These are phyloP conservation scores for Suillus bovinus DNA, from an alignment of 768 basidiomycete genomes.

Conservation along the genomic window DNA sequence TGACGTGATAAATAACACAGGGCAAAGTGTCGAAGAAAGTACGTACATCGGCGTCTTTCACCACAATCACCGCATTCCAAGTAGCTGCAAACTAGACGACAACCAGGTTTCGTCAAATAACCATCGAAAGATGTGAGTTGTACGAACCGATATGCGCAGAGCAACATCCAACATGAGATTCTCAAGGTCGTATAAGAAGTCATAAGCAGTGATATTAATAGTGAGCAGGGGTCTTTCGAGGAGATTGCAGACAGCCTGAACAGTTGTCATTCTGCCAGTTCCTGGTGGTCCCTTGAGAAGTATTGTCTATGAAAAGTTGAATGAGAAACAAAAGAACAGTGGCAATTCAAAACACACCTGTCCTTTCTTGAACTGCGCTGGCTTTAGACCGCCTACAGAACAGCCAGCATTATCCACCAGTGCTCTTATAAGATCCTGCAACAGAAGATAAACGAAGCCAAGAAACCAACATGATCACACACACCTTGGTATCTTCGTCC, in stretches of 20 bases:
- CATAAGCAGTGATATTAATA: neutral
- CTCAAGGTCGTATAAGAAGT: too few species aligned
- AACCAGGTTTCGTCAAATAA: neutral
- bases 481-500: neutral
- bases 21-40: too few species aligned
- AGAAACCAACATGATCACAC: neutral
- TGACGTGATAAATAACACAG: neutral
- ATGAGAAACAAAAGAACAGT: neutral
- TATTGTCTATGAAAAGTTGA: neutral
- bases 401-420: neutral
- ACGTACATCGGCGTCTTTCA: neutral
- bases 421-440: neutral
- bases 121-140: neutral
- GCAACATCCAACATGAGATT: neutral
- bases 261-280: neutral
- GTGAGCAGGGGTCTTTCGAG: conserved; percentile 1
- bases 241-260: conserved; percentile 1
- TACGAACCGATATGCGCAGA: neutral
- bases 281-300: conserved; percentile 3
- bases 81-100: neutral
- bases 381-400: neutral
- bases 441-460: neutral
- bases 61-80: conserved; percentile 3
- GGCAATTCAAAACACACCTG: neutral
- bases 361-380: neutral